Conservation (phyloP, 2,329 filamentous ascomycete genomes). For the Sclerotinia spermophila region DNA sequence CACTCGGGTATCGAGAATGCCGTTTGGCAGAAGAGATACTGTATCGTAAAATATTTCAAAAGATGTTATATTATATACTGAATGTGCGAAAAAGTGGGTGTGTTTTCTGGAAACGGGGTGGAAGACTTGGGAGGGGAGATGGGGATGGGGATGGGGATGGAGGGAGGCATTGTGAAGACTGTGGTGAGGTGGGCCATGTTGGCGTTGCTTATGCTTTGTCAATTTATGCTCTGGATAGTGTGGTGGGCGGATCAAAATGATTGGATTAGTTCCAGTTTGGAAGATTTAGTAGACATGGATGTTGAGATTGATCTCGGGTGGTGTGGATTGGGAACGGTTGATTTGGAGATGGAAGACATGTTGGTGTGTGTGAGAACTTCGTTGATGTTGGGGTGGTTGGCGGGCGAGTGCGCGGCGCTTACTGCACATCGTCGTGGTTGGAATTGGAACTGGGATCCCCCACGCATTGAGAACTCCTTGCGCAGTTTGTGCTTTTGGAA, state of each 20-base stretch:
- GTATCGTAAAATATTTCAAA: not conserved
- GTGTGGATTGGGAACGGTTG: not conserved
- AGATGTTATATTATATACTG: constrained; percentile 14
- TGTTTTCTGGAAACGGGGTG: constrained; percentile 4
- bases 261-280: not conserved
- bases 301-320: constrained; percentile 4
- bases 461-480: not conserved
- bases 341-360: not conserved
- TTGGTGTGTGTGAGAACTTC: constrained; percentile 1
- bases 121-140: not conserved
- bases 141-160: constrained; percentile 12
- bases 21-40: constrained; percentile 13
- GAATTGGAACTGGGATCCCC: not conserved
- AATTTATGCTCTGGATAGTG: constrained; percentile 13
- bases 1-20: constrained; percentile 5
- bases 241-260: constrained; percentile 13
- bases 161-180: not conserved
- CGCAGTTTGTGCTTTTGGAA: constrained; percentile 1
- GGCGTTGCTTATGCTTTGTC: constrained; percentile 12
- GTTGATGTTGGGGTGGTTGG: constrained; percentile 12
- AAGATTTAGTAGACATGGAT: not conserved
- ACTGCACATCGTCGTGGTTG: not conserved
- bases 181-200: constrained; percentile 12
- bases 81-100: constrained; percentile 14
- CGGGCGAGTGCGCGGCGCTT: constrained; percentile 3